Evolutionary conservation across 1,139 yeast genomes (phyloP).

Genomic region (Pichia norvegensis): DNA sequence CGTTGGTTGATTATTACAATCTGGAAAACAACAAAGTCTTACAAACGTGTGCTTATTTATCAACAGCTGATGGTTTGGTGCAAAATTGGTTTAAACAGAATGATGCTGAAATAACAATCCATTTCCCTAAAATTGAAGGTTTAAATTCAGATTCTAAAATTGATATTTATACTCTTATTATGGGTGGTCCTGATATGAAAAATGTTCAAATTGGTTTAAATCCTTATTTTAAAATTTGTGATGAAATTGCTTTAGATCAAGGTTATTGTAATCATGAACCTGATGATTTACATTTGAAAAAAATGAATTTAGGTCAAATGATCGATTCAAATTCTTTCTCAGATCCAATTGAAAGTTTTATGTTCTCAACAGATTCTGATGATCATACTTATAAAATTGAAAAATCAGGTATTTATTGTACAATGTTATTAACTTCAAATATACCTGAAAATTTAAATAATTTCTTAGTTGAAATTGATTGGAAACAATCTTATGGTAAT

Average conservation of each 20-base stretch:
- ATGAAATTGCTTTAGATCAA: constrained; percentile 20
- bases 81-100: constrained; percentile 4
- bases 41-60: constrained; percentile 27
- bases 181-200: constrained; percentile 21
- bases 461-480: constrained; percentile 19
- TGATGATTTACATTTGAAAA: constrained; percentile 9
- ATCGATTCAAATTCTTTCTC: constrained; percentile 14
- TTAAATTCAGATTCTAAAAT: constrained; percentile 1
- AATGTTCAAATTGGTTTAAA: constrained; percentile 19
- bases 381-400: constrained; percentile 14
- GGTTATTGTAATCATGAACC: constrained; percentile 20
- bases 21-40: constrained; percentile 18
- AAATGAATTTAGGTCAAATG: constrained; percentile 15
- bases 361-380: constrained; percentile 7
- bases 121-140: constrained; percentile 11
- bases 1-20: constrained; percentile 20
- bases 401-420: constrained; percentile 22
- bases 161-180: constrained; percentile 19
- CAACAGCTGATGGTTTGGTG: constrained; percentile 18
- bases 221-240: constrained; percentile 26
- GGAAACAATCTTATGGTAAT: constrained; percentile 27
- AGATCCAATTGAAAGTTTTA: constrained; percentile 17
- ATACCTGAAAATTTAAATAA: constrained; percentile 12
- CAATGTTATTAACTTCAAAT: constrained; percentile 17
- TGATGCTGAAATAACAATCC: constrained; percentile 10